phyloP scores from a whole-genome alignment of 306 rosid genomes.

The Sindora glabra region DNA sequence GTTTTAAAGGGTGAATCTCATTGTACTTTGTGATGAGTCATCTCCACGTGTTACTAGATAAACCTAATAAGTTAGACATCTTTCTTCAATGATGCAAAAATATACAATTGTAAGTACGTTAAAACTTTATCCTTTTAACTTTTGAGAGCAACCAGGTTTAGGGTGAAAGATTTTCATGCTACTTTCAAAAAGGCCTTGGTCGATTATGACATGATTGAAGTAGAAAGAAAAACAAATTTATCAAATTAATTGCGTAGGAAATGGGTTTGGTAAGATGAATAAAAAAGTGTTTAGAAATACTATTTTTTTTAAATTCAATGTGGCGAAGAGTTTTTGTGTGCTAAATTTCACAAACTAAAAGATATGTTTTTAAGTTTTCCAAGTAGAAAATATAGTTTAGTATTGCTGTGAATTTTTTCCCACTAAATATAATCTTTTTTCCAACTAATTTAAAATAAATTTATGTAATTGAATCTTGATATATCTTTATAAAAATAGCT shows the following conservation, averaged over 20 bases:
- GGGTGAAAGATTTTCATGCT: background rate
- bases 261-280: too few relatives aligned
- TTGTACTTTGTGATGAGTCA: slow-evolving; percentile 35
- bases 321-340: too few relatives aligned
- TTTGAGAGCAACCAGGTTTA: background rate
- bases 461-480: too few relatives aligned
- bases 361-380: too few relatives aligned
- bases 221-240: background rate
- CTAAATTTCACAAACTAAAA: too few relatives aligned
- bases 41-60: slow-evolving; percentile 21
- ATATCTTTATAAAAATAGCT: too few relatives aligned
- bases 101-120: background rate
- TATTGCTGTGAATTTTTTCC: too few relatives aligned
- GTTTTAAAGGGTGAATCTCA: background rate
- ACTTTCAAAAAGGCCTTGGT: background rate
- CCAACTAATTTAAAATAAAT: too few relatives aligned
- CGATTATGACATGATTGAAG: slow-evolving; percentile 7
- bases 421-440: too few relatives aligned
- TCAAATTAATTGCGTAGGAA: background rate
- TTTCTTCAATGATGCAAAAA: slow-evolving; percentile 3
- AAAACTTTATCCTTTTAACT: slow-evolving; percentile 3
- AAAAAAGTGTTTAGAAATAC: too few relatives aligned
- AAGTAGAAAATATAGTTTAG: too few relatives aligned
- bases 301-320: too few relatives aligned
- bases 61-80: slow-evolving; percentile 5